Conservation (phyloP, 371 early-diverging fungal genomes). For the Actinomortierella ambigua region DNA sequence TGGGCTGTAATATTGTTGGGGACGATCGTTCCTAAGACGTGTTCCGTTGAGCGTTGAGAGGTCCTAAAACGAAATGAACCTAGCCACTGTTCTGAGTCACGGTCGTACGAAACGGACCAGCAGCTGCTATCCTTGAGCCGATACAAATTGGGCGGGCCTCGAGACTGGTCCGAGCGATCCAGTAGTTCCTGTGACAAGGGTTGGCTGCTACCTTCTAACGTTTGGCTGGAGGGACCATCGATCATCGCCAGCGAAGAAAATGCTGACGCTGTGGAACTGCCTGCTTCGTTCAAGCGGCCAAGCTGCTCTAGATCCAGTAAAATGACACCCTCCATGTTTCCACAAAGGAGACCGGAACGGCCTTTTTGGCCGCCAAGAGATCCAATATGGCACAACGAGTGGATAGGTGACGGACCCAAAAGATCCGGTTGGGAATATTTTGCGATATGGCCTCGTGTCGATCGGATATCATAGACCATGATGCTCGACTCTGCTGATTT, state of each 20-base stretch:
- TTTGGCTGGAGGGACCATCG: not conserved
- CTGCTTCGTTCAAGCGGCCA: conserved; percentile 13
- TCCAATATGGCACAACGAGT: conserved; percentile 30
- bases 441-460: conserved; percentile 9
- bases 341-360: conserved; percentile 31
- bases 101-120: conserved; percentile 24
- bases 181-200: too few species aligned
- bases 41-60: conserved; percentile 8
- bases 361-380: conserved; percentile 1
- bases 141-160: too few species aligned
- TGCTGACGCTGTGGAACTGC: not conserved
- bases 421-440: conserved; percentile 14
- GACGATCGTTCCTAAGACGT: conserved; percentile 17
- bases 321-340: conserved; percentile 26
- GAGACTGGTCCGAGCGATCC: too few species aligned
- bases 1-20: too few species aligned
- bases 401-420: conserved; percentile 33
- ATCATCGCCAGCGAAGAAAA: not conserved
- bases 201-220: too few species aligned
- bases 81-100: conserved; percentile 29
- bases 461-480: conserved; percentile 24
- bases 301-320: conserved; percentile 1
- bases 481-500: conserved; percentile 22
- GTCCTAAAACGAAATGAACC: conserved; percentile 23
- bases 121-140: conserved; percentile 6